phyloP scores from a whole-genome alignment of 2,329 filamentous ascomycete genomes.

The Keithomyces neogunnii region DNA sequence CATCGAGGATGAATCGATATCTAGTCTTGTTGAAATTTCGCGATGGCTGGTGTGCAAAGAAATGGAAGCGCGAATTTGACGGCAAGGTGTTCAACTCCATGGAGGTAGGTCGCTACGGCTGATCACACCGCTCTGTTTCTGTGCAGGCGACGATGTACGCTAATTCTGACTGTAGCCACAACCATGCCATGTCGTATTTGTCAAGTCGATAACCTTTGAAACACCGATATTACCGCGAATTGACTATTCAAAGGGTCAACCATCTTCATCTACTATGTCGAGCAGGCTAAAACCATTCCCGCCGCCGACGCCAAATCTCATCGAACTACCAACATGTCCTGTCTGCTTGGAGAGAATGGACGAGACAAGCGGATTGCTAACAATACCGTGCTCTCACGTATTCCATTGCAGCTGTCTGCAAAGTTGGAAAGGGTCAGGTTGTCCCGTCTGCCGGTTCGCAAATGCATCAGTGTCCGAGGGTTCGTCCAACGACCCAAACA shows the following conservation, averaged over 20 bases:
- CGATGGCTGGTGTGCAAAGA: conserved; percentile 60
- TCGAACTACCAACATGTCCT: conserved; percentile 90
- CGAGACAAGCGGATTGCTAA: conserved; percentile 88
- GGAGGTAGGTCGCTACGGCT: conserved; percentile 48
- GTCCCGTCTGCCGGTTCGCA: conserved; percentile 90
- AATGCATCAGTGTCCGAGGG: conserved; percentile 29
- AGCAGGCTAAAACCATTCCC: conserved; percentile 50
- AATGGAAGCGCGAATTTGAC: conserved; percentile 83
- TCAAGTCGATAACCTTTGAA: conserved; percentile 84
- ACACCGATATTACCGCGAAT: conserved; percentile 40
- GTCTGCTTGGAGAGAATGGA: conserved; percentile 98
- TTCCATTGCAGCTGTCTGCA: conserved; percentile 95
- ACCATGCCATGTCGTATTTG: conserved; percentile 89
- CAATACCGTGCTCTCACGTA: conserved; percentile 93
- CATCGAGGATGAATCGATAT: conserved; percentile 80
- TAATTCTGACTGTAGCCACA: conserved; percentile 52
- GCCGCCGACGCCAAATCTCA: conserved; percentile 67
- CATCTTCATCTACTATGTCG: conserved; percentile 30
- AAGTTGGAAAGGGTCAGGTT: conserved; percentile 91
- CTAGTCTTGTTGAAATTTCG: conserved; percentile 94
- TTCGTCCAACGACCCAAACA: conserved; percentile 34
- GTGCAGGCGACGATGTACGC: neutral
- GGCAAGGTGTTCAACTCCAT: conserved; percentile 88
- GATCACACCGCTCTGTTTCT: neutral
- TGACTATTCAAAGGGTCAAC: conserved; percentile 52